Percentiles rank a stretch among this genome's conserved stretches.
Evolutionary conservation across 192 early-diverging fungal genomes (phyloP).

Genomic region (Linnemannia exigua): DNA sequence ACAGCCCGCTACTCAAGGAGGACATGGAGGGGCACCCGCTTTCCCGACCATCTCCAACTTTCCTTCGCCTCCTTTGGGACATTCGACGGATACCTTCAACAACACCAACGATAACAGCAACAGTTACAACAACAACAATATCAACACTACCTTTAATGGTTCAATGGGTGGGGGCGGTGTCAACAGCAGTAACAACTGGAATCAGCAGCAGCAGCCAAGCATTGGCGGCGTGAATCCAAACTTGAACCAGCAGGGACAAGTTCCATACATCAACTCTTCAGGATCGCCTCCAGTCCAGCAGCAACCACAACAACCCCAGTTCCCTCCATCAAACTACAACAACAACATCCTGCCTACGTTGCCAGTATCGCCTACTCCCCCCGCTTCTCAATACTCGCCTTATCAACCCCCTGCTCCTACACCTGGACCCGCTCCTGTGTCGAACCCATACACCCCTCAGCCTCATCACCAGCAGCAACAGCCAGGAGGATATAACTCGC

Average conservation of each 20-base stretch:
- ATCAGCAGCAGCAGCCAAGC: not conserved
- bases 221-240: constrained; percentile 15
- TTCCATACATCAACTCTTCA: constrained; percentile 30
- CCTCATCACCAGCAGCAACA: constrained; percentile 19
- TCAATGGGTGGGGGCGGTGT: not conserved
- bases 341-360: constrained; percentile 8
- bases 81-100: not conserved
- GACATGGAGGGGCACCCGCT: not conserved
- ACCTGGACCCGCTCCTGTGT: constrained; percentile 18
- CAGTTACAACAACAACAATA: constrained; percentile 6
- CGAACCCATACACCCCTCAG: constrained; percentile 12
- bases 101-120: constrained; percentile 1
- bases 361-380: constrained; percentile 15
- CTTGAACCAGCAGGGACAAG: constrained; percentile 33
- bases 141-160: not conserved
- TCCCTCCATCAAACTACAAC: constrained; percentile 12
- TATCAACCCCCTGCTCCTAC: constrained; percentile 26
- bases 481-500: constrained; percentile 37
- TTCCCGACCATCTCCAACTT: constrained; percentile 53
- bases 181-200: constrained; percentile 4
- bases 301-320: constrained; percentile 16
- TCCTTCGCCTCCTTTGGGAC: constrained; percentile 41
- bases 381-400: not conserved
- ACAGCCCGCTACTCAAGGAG: not conserved
- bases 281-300: constrained; percentile 19